Evolutionary conservation across 352 stramenopile species (phyloP).

Genomic region (Thalassiosira mediterranea): DNA sequence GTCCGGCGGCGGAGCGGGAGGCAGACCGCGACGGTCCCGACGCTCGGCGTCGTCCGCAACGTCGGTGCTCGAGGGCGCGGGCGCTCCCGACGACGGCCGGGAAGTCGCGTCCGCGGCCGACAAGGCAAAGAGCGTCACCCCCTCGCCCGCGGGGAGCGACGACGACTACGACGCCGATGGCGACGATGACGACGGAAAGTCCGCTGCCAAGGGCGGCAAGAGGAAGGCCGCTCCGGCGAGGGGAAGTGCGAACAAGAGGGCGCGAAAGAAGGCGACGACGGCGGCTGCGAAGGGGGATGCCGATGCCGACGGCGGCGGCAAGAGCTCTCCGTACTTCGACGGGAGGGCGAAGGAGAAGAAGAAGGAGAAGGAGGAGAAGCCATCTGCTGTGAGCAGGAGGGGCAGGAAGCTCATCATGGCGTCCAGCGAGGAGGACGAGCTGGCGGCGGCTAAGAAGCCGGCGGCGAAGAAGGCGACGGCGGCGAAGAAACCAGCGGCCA

Average conservation of each 20-base stretch:
- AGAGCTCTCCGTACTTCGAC: constrained; percentile 13
- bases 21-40: not conserved
- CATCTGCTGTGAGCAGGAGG: not conserved
- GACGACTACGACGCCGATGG: not conserved
- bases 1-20: not conserved
- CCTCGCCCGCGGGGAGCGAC: not conserved
- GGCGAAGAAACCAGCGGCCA: constrained; percentile 9
- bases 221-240: not conserved
- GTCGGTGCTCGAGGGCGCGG: too few relatives aligned
- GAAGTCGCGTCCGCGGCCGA: not conserved
- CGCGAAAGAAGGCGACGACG: not conserved
- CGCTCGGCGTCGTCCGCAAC: not conserved
- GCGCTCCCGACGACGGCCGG: not conserved
- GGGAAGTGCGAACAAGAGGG: not conserved
- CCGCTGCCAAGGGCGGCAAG: not conserved
- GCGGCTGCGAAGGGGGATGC: not conserved
- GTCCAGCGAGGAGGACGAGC: constrained; percentile 24
- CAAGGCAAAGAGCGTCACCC: not conserved
- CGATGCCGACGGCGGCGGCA: not conserved
- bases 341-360: not conserved
- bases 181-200: not conserved
- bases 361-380: constrained; percentile 24
- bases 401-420: constrained; percentile 27
- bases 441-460: constrained; percentile 26
- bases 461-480: constrained; percentile 1